Conservation (phyloP, 2,329 filamentous ascomycete genomes). For the Mycocentrospora acerina region DNA sequence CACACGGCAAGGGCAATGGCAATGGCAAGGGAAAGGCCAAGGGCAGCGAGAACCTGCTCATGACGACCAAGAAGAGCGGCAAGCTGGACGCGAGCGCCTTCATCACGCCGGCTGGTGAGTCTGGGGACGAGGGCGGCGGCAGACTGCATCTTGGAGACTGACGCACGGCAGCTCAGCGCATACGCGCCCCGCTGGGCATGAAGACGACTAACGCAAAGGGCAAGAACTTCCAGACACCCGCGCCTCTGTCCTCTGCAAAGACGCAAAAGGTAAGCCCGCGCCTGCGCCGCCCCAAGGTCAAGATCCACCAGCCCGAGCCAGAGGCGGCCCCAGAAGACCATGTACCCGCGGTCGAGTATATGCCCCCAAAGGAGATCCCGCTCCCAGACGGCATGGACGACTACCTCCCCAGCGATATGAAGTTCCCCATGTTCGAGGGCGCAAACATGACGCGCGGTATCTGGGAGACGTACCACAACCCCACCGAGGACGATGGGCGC, state of each 20-base stretch:
- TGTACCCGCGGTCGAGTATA: conserved; percentile 84
- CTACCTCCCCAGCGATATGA: conserved; percentile 56
- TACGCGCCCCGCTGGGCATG: conserved; percentile 80
- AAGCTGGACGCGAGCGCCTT: conserved; percentile 64
- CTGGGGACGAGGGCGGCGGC: conserved; percentile 1
- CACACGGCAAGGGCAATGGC: conserved; percentile 63
- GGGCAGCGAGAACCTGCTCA: conserved; percentile 58
- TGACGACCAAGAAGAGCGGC: conserved; percentile 53
- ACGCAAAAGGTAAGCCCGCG: conserved; percentile 66
- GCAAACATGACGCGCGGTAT: conserved; percentile 56
- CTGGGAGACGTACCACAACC: conserved; percentile 53
- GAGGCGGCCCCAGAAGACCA: conserved; percentile 54
- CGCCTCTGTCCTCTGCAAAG: conserved; percentile 63
- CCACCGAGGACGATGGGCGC: conserved; percentile 68
- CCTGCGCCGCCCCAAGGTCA: conserved; percentile 55
- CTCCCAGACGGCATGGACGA: conserved; percentile 70
- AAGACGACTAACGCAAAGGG: conserved; percentile 97
- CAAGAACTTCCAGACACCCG: conserved; percentile 65
- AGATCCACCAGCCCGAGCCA: conserved; percentile 63
- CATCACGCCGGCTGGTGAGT: conserved; percentile 74
- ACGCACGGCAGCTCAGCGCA: conserved; percentile 44
- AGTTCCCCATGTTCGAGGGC: conserved; percentile 55
- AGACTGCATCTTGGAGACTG: not conserved
- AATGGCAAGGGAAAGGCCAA: conserved; percentile 56
- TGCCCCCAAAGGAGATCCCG: conserved; percentile 68